A percentile compares a stretch with the other conserved stretches of the same genome.
These are phyloP conservation scores for Macadamia integrifolia DNA, from an alignment of 164 flowering plant genomes.

Conservation along the genomic window DNA sequence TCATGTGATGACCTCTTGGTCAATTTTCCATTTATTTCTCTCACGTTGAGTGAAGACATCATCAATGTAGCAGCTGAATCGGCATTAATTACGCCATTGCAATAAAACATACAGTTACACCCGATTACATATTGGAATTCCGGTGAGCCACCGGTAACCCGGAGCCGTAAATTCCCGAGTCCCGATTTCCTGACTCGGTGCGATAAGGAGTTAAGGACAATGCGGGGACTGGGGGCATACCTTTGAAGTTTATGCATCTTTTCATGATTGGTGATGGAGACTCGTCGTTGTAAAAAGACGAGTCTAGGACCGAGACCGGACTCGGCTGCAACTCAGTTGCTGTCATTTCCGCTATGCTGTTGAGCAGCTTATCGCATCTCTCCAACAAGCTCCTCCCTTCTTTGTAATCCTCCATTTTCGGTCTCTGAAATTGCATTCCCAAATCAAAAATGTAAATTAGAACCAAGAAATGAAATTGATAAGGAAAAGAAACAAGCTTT, in stretches of 20 bases:
- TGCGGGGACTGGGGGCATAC: slow-evolving; percentile 13
- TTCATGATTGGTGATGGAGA: slow-evolving; percentile 76
- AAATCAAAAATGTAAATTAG: neutral
- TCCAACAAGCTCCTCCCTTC: slow-evolving; percentile 69
- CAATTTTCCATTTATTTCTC: too few species aligned
- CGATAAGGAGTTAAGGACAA: too few species aligned
- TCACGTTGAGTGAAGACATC: too few species aligned
- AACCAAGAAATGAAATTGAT: neutral
- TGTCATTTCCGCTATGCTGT: slow-evolving; percentile 86
- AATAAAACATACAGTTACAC: too few species aligned
- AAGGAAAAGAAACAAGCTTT: neutral
- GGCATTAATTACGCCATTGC: too few species aligned
- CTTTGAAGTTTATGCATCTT: slow-evolving; percentile 65
- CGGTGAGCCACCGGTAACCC: too few species aligned
- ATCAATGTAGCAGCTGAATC: too few species aligned
- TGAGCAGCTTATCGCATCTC: slow-evolving; percentile 79
- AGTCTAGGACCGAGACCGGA: slow-evolving; percentile 92
- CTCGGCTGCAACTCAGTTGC: slow-evolving; percentile 69
- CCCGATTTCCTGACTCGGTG: too few species aligned
- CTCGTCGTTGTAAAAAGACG: slow-evolving; percentile 75
- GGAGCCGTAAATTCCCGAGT: too few species aligned
- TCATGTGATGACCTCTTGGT: too few species aligned
- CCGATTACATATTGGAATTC: too few species aligned
- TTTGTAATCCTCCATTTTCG: slow-evolving; percentile 46
- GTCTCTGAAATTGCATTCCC: slow-evolving; percentile 29